Percentiles rank a stretch among this genome's conserved stretches.
Evolutionary conservation across 2,329 filamentous ascomycete genomes (phyloP).

Genomic region (Fusarium hostae): DNA sequence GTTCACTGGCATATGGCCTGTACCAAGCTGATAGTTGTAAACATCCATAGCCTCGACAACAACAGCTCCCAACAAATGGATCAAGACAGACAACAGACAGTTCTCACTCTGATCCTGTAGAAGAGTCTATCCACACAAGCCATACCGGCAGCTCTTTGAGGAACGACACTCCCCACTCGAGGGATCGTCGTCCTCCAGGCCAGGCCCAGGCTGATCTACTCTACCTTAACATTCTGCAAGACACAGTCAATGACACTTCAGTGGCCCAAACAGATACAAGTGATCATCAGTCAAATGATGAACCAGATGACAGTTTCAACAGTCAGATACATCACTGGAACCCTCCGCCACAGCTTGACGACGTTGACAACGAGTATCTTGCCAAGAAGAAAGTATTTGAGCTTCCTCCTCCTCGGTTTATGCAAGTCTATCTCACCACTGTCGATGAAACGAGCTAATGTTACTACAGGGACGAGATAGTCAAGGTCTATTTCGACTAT

Average conservation of each 20-base stretch:
- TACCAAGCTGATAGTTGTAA: not conserved
- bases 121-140: not conserved
- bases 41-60: not conserved
- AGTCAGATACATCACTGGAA: conserved; percentile 17
- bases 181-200: not conserved
- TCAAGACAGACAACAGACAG: not conserved
- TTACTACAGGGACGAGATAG: not conserved
- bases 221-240: conserved; percentile 33
- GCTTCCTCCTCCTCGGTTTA: conserved; percentile 3
- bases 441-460: accelerated
- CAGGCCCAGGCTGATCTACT: conserved; percentile 10
- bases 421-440: not conserved
- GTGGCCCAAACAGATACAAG: not conserved
- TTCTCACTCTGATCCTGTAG: accelerated
- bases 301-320: not conserved
- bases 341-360: conserved; percentile 1
- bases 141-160: not conserved
- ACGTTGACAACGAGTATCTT: conserved; percentile 30
- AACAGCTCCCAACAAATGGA: not conserved
- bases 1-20: not conserved
- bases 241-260: not conserved
- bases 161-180: not conserved
- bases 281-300: not conserved
- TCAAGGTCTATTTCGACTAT: conserved; percentile 29
- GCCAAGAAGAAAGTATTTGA: conserved; percentile 32